Evolutionary conservation across 2,329 filamentous ascomycete species (phyloP).

Genomic region (Arachnomyces sp.): DNA sequence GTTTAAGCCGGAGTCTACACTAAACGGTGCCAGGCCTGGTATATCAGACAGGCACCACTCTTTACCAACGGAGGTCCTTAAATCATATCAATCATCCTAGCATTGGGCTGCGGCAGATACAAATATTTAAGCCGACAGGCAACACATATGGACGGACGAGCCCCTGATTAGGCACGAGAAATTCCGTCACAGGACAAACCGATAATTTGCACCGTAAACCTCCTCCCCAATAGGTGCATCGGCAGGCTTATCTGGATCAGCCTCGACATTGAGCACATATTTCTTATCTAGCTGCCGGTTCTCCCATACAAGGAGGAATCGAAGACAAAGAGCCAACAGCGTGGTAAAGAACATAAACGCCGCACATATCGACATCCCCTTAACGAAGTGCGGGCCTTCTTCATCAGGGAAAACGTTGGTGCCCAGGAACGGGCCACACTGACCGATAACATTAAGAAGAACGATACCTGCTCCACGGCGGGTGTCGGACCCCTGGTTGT

Average conservation of each 20-base stretch:
- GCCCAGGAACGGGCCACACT: conserved; percentile 56
- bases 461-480: conserved; percentile 60
- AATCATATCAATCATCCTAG: too few relatives aligned
- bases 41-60: too few relatives aligned
- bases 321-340: conserved; percentile 45
- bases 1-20: too few relatives aligned
- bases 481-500: conserved; percentile 63
- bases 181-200: conserved; percentile 35
- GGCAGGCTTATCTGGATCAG: conserved; percentile 6
- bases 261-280: conserved; percentile 26
- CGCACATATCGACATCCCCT: conserved; percentile 55
- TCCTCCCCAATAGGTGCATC: conserved; percentile 25
- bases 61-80: too few relatives aligned
- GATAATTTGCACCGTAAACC: conserved; percentile 32
- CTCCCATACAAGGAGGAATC: conserved; percentile 50
- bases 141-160: too few relatives aligned
- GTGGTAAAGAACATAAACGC: conserved; percentile 56
- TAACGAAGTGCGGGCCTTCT: conserved; percentile 42
- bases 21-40: too few relatives aligned
- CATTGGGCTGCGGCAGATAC: too few relatives aligned
- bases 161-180: too few relatives aligned
- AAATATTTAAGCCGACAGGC: too few relatives aligned
- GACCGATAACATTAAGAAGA: conserved; percentile 61
- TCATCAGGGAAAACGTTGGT: conserved; percentile 54
- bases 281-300: conserved; percentile 53